Base-by-base conservation (phyloP, 2,329 filamentous ascomycete species). In the Penicillium paneum region DNA sequence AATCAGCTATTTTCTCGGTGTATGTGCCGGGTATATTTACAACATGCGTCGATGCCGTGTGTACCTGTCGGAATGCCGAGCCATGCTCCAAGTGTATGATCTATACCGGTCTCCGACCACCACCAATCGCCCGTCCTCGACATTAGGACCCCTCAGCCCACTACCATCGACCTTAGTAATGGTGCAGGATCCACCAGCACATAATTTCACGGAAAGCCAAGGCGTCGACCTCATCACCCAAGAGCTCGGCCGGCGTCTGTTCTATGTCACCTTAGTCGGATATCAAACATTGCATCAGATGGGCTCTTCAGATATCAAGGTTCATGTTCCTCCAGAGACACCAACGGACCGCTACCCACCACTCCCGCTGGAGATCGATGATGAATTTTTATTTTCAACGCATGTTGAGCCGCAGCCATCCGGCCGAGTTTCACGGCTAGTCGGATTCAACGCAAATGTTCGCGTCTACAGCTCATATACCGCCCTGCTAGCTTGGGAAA, bases 381-480 rank as follows among this genome's bases (percentile, higher is more conserved):
- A 96, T 71, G 85, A 88, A 54, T 92, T 85, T 66, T 89, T 96
- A 54, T 86, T 86, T 54, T 78, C 86, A 1, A 83, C 85, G 24
- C 84, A 89, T 58, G 83, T 93, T 48, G 81, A 87, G 31, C 78
- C 82, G 8, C 91, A 93, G 64, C 87, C 88, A 2, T 75, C 83
- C 17, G 85, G 84, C 5, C 78, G 81, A 1, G 76, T 92, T 1
- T 89, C 91, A 0, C 80, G 88, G 35, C 76, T 96, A 42, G 84
- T 87, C 0, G 91, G 89, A 0, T 96, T 95, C 76, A 92, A 91
- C 56, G 82, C 88, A 53, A 91, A 87, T 56, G 85, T 91, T 32
- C 83, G 86, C 47, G 84, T 94, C 34, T 95, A 90, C 70, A 83
- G 83, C 62, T 91, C 90, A 2, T 94, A 93, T 79, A 90, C 89